Base-by-base conservation (phyloP, 2,329 filamentous ascomycete genomes). In the Fusarium foetens region DNA sequence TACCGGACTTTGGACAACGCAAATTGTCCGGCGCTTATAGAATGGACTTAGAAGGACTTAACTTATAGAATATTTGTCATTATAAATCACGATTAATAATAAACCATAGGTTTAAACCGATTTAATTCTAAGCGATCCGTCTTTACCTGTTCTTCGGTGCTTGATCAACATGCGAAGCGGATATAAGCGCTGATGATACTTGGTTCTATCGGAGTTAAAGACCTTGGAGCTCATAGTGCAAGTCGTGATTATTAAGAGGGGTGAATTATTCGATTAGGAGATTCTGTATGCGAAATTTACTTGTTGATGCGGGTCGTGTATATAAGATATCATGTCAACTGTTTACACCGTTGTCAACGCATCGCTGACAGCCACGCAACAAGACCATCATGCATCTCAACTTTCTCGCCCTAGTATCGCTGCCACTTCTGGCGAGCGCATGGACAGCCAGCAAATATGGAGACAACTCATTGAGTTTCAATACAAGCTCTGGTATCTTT, bases 401-500 rank as follows among this genome's bases (percentile, higher is more conserved):
- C 7, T 6, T 4, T 27, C 11, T 52, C 23, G 23, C 33, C 9
- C 13, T 53, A 6, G 8, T 23, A 21, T 4, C 27, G 6, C 6
- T 48, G 1, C 25, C 45, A 1, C 7, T 38, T 2, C 1, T 35
- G 31, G 46, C 16, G 3, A 14, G 31, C 14, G 53, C 33, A 4
- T 38, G 33, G 2, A 35, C 57, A 12, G 7, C 36, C 0, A 35
- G 0, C 0, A 25, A 48, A 46, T 5, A 41, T 8, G n/a, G 17
- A 11, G 21, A 2, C 14, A 8, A 6, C 1, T 16, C 16, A n/a
- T 7, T 36, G 14, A 17, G n/a, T 0, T 45, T 74, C 4, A 74
- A 74, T 19, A 74, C 71, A 1, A 74, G 64, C 19, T 74, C 71
- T 41, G 72, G 72, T 3, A 35, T 63, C 10, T 74, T 72, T 41